phyloP scores from a whole-genome alignment of 768 basidiomycete genomes.

The Tephrocybe sp. region DNA sequence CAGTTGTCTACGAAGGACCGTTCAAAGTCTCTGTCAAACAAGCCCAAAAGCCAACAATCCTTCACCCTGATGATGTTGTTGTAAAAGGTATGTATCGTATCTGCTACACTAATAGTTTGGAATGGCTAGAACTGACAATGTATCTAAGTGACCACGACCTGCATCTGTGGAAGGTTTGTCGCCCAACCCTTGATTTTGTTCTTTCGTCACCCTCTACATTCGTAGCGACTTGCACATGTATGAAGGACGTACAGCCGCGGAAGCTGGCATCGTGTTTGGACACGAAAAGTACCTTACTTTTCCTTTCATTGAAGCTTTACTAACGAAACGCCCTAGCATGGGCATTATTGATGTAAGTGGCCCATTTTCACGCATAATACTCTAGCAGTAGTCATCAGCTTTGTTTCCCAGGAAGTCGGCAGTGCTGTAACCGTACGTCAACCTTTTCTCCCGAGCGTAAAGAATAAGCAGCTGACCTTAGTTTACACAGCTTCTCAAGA shows the following conservation, averaged over 20 bases:
- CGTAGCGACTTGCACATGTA: conserved; percentile 53
- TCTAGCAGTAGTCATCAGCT: neutral
- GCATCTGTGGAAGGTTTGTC: conserved; percentile 47
- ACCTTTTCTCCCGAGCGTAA: neutral
- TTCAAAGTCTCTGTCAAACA: conserved; percentile 45
- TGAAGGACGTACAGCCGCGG: conserved; percentile 49
- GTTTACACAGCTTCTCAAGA: conserved; percentile 39
- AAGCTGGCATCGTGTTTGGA: conserved; percentile 49
- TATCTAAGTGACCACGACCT: conserved; percentile 44
- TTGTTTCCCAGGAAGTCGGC: conserved; percentile 36
- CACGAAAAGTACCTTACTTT: conserved; percentile 43
- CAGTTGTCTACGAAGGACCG: conserved; percentile 52
- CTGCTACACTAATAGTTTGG: neutral
- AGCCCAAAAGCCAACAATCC: conserved; percentile 44
- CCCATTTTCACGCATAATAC: neutral
- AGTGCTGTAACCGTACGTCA: conserved; percentile 37
- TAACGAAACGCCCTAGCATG: conserved; percentile 29
- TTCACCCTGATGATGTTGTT: conserved; percentile 52
- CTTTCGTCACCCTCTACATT: neutral
- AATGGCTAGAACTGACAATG: neutral
- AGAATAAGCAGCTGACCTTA: neutral
- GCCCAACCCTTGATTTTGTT: neutral
- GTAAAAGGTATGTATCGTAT: conserved; percentile 34
- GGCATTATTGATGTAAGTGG: conserved; percentile 44
- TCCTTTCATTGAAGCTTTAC: neutral